These are phyloP conservation scores for Boletus semigastroideus DNA, from an alignment of 1,284 basidiomycete species.

Conservation along the genomic window DNA sequence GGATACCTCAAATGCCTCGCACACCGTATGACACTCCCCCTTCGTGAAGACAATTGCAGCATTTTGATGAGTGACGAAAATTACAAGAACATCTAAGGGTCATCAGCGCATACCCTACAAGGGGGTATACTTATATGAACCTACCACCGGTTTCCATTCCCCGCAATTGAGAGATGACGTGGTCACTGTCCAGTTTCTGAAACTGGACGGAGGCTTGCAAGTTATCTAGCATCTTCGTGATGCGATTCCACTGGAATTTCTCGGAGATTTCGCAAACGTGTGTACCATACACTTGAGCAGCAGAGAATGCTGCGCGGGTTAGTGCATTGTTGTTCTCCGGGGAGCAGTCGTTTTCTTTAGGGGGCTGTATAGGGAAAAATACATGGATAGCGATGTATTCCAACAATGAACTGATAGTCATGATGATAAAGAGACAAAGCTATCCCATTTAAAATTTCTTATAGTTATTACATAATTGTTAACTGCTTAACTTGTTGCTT, in stretches of 20 bases:
- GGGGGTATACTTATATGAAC: background rate
- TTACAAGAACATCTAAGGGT: background rate
- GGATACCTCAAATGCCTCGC: background rate
- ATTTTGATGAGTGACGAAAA: background rate
- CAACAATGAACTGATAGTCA: too few relatives aligned
- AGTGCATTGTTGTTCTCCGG: background rate
- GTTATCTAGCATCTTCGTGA: background rate
- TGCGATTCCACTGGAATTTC: background rate
- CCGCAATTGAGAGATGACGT: slow-evolving; percentile 7
- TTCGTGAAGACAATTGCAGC: background rate
- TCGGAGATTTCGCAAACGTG: background rate
- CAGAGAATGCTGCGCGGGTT: slow-evolving; percentile 1
- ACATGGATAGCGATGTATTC: background rate
- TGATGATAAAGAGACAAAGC: too few relatives aligned
- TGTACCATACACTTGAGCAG: background rate
- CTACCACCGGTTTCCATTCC: slow-evolving; percentile 10
- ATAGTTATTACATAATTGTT: background rate
- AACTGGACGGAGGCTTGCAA: slow-evolving; percentile 3
- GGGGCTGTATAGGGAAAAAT: background rate
- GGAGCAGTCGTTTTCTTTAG: background rate
- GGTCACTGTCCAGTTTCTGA: background rate
- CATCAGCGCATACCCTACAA: background rate
- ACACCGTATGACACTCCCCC: background rate
- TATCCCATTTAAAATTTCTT: too few relatives aligned
- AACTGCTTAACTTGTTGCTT: too few relatives aligned